Percentiles rank a stretch among this genome's conserved stretches.
phyloP scores from a whole-genome alignment of 306 rosid genomes.

The Rubus idaeus region DNA sequence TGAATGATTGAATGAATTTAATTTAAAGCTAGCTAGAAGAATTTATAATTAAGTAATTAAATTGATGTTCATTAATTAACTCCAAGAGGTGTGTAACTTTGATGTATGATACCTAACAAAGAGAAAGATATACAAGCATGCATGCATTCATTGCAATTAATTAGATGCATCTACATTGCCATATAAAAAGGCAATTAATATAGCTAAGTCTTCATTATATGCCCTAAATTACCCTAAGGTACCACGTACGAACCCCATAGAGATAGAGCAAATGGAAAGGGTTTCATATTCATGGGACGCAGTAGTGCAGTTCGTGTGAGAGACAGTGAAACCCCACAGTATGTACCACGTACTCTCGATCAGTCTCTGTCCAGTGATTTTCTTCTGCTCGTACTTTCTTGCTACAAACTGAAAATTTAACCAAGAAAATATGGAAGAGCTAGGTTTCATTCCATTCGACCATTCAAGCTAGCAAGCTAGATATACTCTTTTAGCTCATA shows the following conservation, averaged over 20 bases:
- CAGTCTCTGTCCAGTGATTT: constrained; percentile 17
- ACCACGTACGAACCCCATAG: not conserved
- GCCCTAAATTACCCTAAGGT: not conserved
- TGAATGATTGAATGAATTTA: too few species aligned
- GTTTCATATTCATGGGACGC: not conserved
- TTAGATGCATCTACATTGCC: not conserved
- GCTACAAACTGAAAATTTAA: not conserved
- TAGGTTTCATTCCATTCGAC: not conserved
- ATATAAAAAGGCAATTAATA: not conserved
- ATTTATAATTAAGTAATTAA: too few species aligned
- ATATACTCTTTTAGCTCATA: constrained; percentile 6
- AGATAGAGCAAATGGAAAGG: too few species aligned
- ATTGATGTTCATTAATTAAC: too few species aligned
- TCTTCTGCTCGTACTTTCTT: not conserved
- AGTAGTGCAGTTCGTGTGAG: not conserved
- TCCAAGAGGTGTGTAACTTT: too few species aligned
- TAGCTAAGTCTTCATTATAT: too few species aligned
- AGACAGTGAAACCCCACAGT: not conserved
- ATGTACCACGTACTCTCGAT: not conserved
- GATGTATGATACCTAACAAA: too few species aligned
- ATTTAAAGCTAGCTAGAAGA: too few species aligned
- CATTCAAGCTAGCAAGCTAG: not conserved
- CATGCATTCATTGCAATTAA: too few species aligned
- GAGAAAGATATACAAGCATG: too few species aligned
- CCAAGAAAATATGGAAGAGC: not conserved